Percentiles rank a stretch among this genome's conserved stretches.
These are phyloP conservation scores for Cladosporium austrohemisphaericum DNA, from an alignment of 2,329 filamentous ascomycete genomes.

Conservation along the genomic window DNA sequence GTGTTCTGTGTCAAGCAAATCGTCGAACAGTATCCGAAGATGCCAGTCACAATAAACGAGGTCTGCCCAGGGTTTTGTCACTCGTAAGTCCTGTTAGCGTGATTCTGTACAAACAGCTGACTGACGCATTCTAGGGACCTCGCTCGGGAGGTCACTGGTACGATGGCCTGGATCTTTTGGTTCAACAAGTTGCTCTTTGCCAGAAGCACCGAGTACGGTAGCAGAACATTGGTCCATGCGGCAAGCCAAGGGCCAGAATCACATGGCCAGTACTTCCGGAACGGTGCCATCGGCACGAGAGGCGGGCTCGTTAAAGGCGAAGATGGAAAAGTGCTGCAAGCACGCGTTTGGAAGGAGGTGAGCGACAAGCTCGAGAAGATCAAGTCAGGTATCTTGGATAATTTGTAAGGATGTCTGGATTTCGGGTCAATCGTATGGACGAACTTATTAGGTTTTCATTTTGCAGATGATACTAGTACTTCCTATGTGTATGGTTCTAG, in stretches of 20 bases:
- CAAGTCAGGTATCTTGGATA: slow-evolving; percentile 28
- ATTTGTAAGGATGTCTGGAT: slow-evolving; percentile 14
- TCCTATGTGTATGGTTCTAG: background rate
- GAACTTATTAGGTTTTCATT: no score
- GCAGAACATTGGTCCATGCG: slow-evolving; percentile 39
- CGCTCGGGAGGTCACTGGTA: background rate
- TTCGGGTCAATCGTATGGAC: background rate
- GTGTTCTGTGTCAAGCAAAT: slow-evolving; percentile 42
- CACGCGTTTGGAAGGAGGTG: slow-evolving; percentile 41
- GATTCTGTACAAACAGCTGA: background rate
- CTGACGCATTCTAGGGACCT: background rate
- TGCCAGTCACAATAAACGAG: slow-evolving; percentile 44
- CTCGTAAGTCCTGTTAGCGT: background rate
- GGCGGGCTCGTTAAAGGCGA: slow-evolving; percentile 34
- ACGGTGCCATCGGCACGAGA: slow-evolving; percentile 16
- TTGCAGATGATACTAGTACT: no score
- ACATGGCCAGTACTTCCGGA: slow-evolving; percentile 1
- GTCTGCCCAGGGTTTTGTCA: slow-evolving; percentile 52
- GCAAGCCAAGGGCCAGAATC: slow-evolving; percentile 15
- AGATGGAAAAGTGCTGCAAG: slow-evolving; percentile 36
- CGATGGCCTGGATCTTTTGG: slow-evolving; percentile 2
- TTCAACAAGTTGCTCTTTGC: slow-evolving; percentile 28
- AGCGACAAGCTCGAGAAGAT: slow-evolving; percentile 38
- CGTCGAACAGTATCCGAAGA: slow-evolving; percentile 25
- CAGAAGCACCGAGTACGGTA: slow-evolving; percentile 39